A percentile compares a stretch with the other conserved stretches of the same genome.
Conservation (phyloP, 306 rosid species). For the Arachis stenosperma region DNA sequence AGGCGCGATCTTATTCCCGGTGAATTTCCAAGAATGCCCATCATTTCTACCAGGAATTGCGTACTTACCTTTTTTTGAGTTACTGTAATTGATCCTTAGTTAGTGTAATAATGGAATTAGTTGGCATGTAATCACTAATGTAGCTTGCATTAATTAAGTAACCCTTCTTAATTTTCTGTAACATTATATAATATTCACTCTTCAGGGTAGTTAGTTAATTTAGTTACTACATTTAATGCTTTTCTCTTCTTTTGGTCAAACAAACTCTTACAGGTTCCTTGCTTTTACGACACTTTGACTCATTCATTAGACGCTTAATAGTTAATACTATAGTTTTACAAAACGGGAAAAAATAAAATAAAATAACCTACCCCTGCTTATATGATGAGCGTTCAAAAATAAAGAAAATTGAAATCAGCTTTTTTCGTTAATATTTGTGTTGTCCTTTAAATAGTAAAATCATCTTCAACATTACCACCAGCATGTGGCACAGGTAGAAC, state of each 20-base stretch:
- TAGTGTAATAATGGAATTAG: conserved; percentile 17
- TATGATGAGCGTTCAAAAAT: too few relatives aligned
- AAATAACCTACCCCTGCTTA: too few relatives aligned
- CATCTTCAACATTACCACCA: too few relatives aligned
- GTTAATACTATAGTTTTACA: too few relatives aligned
- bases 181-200: not conserved
- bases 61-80: conserved; percentile 9
- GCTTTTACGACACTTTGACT: too few relatives aligned
- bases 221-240: conserved; percentile 24
- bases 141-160: not conserved
- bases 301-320: too few relatives aligned
- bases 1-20: conserved; percentile 62
- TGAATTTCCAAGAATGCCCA: conserved; percentile 42
- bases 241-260: not conserved
- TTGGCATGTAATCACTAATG: conserved; percentile 15
- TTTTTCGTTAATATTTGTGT: too few relatives aligned
- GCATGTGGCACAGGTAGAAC: too few relatives aligned
- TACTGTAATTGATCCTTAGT: conserved; percentile 7
- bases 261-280: too few relatives aligned
- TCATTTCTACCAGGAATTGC: conserved; percentile 1
- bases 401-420: too few relatives aligned
- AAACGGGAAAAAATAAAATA: too few relatives aligned
- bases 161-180: conserved; percentile 1
- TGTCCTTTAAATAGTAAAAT: too few relatives aligned
- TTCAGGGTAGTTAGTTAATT: conserved; percentile 29